These are phyloP conservation scores for Flagelloscypha sp. DNA, from an alignment of 768 basidiomycete genomes.

Conservation along the genomic window DNA sequence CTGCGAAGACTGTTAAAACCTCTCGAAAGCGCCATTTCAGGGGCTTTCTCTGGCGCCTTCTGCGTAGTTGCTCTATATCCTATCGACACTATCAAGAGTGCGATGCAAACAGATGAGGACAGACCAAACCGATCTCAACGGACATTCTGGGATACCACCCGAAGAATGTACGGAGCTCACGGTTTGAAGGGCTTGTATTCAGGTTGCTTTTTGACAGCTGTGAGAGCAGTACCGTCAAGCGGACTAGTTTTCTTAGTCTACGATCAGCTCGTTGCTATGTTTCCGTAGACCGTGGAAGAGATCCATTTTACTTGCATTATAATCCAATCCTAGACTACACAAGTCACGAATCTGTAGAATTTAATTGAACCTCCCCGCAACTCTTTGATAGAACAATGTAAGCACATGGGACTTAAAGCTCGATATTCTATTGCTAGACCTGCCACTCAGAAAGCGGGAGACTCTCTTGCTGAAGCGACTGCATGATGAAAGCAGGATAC, in stretches of 20 bases:
- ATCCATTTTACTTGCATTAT: too few relatives aligned
- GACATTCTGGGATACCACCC: conserved; percentile 4
- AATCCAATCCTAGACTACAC: too few relatives aligned
- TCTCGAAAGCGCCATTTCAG: conserved; percentile 48
- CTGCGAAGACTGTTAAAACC: conserved; percentile 6
- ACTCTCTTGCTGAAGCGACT: too few relatives aligned
- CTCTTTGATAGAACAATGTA: too few relatives aligned
- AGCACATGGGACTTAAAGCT: too few relatives aligned
- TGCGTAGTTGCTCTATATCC: conserved; percentile 84
- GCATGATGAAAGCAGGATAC: too few relatives aligned
- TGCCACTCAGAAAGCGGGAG: too few relatives aligned
- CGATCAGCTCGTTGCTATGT: conserved; percentile 42
- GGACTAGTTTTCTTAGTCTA: conserved; percentile 89
- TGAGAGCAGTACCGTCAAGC: conserved; percentile 74
- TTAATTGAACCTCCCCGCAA: too few relatives aligned
- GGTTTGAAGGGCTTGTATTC: conserved; percentile 78
- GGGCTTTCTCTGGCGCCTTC: conserved; percentile 69
- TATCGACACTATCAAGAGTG: conserved; percentile 83
- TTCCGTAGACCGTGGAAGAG: too few relatives aligned
- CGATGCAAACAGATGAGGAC: conserved; percentile 87
- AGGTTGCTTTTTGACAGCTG: conserved; percentile 83
- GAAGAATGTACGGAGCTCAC: conserved; percentile 55
- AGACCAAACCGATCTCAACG: conserved; percentile 27
- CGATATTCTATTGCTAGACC: too few relatives aligned
- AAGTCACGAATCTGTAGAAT: too few relatives aligned